phyloP scores from a whole-genome alignment of 2,329 filamentous ascomycete genomes.

The Ophiocordyceps camponoti-floridani region DNA sequence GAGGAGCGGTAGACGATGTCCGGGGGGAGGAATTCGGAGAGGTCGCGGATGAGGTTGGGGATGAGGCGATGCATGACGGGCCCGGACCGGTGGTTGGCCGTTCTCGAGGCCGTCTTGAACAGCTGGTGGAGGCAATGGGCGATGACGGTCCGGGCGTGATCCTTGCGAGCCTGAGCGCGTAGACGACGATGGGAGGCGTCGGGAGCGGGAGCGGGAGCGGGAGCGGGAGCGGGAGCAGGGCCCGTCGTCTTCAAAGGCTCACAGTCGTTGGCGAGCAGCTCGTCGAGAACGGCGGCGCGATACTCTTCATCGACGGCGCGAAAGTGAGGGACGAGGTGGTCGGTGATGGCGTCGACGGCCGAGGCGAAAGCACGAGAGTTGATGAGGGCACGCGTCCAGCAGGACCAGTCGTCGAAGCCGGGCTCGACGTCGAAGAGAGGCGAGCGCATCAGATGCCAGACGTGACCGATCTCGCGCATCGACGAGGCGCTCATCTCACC shows the following conservation, averaged over 20 bases:
- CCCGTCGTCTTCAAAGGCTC: constrained; percentile 1
- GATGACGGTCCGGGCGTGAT: constrained; percentile 15
- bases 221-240: too few species aligned
- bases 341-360: constrained; percentile 19
- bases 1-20: constrained; percentile 14
- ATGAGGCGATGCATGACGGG: constrained; percentile 7
- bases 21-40: constrained; percentile 14
- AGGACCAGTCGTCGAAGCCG: constrained; percentile 35
- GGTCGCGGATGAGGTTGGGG: constrained; percentile 15
- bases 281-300: constrained; percentile 12
- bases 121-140: constrained; percentile 10
- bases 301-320: constrained; percentile 8
- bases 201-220: too few species aligned
- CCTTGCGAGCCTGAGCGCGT: constrained; percentile 12
- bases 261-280: constrained; percentile 13
- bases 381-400: constrained; percentile 22
- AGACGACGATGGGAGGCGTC: constrained; percentile 9
- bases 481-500: background rate
- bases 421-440: constrained; percentile 38
- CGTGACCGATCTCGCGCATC: constrained; percentile 21
- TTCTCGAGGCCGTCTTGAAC: constrained; percentile 8
- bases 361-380: constrained; percentile 8
- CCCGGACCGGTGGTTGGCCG: constrained; percentile 7
- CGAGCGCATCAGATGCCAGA: constrained; percentile 43
- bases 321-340: constrained; percentile 22